Percentiles rank a stretch among this genome's conserved stretches.
phyloP scores from a whole-genome alignment of 1,284 basidiomycete species.

The Cystobasidium pallidum region DNA sequence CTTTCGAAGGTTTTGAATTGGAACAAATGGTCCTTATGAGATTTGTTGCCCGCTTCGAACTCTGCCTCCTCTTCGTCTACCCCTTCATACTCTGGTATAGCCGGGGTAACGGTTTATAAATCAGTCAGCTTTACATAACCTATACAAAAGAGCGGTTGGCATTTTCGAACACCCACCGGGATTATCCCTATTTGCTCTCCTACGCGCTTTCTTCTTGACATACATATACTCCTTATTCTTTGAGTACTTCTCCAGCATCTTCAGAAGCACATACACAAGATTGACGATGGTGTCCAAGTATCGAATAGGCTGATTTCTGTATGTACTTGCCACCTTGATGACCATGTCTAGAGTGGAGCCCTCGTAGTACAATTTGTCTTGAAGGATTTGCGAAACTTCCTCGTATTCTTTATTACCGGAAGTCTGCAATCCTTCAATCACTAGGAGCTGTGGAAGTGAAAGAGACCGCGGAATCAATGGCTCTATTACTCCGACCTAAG shows the following conservation, averaged over 20 bases:
- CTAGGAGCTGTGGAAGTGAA: conserved; percentile 63
- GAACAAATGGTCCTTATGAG: conserved; percentile 74
- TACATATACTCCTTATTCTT: conserved; percentile 73
- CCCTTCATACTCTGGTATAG: conserved; percentile 49
- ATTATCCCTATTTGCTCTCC: conserved; percentile 62
- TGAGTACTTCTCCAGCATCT: conserved; percentile 83
- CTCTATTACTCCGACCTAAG: no score
- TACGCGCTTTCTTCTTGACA: conserved; percentile 70
- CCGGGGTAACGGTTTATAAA: no score
- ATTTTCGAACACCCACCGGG: no score
- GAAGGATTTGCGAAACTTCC: conserved; percentile 76
- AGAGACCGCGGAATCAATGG: no score
- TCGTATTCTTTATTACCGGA: conserved; percentile 64
- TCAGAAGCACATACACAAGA: conserved; percentile 76
- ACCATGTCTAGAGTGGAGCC: conserved; percentile 87
- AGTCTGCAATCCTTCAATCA: conserved; percentile 70
- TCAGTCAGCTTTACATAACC: no score
- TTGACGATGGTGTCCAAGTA: conserved; percentile 83
- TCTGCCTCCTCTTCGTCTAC: conserved; percentile 61
- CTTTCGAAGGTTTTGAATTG: conserved; percentile 84
- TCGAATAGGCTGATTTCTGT: conserved; percentile 68
- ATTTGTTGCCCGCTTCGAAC: conserved; percentile 20
- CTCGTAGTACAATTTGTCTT: conserved; percentile 89
- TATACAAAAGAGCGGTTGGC: no score
- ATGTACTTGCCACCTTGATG: conserved; percentile 71